Percentiles rank a stretch among this genome's conserved stretches.
Conservation (phyloP, 139 green algal genomes). For the Ostreobium quekettii region DNA sequence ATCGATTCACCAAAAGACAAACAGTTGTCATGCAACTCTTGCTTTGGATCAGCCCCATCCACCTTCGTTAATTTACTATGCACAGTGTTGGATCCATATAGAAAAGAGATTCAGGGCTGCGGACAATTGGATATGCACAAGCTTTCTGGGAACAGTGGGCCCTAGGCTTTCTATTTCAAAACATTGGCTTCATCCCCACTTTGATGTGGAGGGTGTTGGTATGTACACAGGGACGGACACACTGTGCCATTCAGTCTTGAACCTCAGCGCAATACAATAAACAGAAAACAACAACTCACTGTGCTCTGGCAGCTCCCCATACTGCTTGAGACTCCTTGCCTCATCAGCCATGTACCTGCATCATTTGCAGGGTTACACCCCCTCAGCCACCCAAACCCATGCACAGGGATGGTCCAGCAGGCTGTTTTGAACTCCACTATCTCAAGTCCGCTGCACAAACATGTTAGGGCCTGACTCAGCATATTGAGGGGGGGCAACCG, state of each 20-base stretch:
- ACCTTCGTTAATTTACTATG: neutral
- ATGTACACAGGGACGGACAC: neutral
- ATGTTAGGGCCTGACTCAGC: neutral
- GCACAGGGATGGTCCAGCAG: neutral
- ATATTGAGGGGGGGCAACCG: neutral
- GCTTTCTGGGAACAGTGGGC: neutral
- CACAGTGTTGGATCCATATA: neutral
- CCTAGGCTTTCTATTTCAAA: neutral
- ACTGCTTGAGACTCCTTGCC: slow-evolving; percentile 87
- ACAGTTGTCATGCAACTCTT: neutral
- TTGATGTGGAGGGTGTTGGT: neutral
- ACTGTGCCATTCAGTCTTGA: neutral
- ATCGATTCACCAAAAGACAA: neutral
- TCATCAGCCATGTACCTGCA: slow-evolving; percentile 85
- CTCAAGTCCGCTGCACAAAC: neutral
- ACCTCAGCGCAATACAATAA: neutral
- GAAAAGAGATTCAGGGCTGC: neutral
- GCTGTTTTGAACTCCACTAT: neutral
- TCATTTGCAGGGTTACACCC: neutral
- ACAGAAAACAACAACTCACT: slow-evolving; percentile 18
- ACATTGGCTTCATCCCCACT: neutral
- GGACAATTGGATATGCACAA: neutral
- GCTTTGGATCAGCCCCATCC: neutral
- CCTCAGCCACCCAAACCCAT: slow-evolving; percentile 1
- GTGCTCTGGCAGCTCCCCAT: slow-evolving; percentile 95